Conservation (phyloP, 768 basidiomycete genomes). For the Tylopilus felleus region DNA sequence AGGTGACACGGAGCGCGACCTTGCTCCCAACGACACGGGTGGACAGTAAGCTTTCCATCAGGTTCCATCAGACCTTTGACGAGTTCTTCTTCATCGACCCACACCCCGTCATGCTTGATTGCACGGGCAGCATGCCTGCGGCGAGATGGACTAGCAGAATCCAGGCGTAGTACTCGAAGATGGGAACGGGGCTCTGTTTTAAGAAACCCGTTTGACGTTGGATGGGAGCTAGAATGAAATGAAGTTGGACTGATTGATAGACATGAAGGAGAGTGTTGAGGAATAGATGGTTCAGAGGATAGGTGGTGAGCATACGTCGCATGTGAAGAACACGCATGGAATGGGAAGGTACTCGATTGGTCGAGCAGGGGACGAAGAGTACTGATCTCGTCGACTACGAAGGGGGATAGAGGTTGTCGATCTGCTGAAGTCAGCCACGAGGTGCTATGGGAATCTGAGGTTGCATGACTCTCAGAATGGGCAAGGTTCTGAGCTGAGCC, state of each 20-base stretch:
- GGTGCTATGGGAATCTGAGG: background rate
- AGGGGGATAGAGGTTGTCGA: no score
- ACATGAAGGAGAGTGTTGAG: background rate
- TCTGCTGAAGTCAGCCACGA: background rate
- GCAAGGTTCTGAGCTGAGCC: background rate
- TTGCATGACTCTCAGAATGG: no score
- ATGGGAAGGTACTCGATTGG: background rate
- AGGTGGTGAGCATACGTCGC: background rate
- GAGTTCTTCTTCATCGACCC: constrained; percentile 13
- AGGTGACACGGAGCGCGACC: background rate
- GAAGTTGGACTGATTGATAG: background rate
- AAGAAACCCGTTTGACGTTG: background rate
- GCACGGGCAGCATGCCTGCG: background rate
- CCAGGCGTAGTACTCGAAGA: no score
- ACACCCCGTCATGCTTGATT: background rate
- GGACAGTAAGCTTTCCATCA: background rate
- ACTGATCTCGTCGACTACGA: background rate
- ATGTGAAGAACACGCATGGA: background rate
- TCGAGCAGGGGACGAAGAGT: background rate
- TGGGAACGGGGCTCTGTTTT: background rate
- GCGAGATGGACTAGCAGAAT: no score
- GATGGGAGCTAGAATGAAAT: background rate
- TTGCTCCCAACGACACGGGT: background rate
- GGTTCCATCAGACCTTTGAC: background rate
- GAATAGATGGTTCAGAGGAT: background rate